Percentiles rank a stretch among this genome's conserved stretches.
phyloP scores from a whole-genome alignment of 352 stramenopile genomes.

The Phytophthora multivora region DNA sequence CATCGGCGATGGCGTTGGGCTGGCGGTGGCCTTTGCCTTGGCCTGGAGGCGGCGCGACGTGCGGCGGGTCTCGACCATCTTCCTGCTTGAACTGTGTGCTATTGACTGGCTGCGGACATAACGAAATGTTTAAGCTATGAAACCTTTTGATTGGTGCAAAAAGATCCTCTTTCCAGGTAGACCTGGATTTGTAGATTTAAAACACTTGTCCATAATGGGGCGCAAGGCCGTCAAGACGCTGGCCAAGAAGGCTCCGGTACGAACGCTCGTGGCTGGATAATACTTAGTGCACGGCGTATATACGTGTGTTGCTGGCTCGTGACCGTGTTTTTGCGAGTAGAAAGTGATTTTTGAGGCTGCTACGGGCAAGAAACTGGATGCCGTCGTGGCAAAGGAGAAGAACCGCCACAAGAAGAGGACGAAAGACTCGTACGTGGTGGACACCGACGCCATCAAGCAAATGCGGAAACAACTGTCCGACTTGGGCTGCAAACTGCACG shows the following conservation, averaged over 20 bases:
- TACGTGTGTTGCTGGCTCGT: not conserved
- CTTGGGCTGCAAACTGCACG: constrained; percentile 72
- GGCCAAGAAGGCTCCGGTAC: constrained; percentile 44
- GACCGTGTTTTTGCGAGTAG: constrained; percentile 8
- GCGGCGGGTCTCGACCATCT: constrained; percentile 71
- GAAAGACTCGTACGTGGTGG: constrained; percentile 30
- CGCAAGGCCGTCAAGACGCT: constrained; percentile 35
- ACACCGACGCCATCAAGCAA: constrained; percentile 56
- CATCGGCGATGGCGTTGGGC: constrained; percentile 21
- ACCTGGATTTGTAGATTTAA: constrained; percentile 4
- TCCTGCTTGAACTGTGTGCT: not conserved
- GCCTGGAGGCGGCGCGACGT: constrained; percentile 67
- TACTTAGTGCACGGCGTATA: not conserved
- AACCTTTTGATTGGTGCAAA: constrained; percentile 11
- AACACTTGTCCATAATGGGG: constrained; percentile 8
- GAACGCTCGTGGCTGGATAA: not conserved
- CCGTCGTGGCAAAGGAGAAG: constrained; percentile 11
- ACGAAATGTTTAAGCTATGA: not conserved
- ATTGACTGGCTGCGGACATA: constrained; percentile 22
- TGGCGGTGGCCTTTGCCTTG: constrained; percentile 25
- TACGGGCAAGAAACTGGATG: constrained; percentile 28
- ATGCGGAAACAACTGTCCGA: constrained; percentile 62
- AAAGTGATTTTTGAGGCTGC: constrained; percentile 34
- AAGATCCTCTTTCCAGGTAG: not conserved
- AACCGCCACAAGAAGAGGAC: constrained; percentile 43